Conservation (phyloP, 441 rosid genomes). For the Euphorbia corollata region DNA sequence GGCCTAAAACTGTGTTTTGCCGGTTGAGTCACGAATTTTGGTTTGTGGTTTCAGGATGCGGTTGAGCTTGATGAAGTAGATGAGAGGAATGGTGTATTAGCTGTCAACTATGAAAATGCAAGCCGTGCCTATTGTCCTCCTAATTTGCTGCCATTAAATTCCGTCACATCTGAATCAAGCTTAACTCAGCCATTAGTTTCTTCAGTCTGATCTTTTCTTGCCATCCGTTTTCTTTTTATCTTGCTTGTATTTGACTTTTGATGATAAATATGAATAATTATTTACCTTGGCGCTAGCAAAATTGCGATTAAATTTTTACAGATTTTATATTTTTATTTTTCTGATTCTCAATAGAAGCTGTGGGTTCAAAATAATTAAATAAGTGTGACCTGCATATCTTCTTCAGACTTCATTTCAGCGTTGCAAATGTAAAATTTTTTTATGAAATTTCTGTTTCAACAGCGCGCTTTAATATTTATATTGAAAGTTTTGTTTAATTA, state of each 20-base stretch:
- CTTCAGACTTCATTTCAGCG: too few species aligned
- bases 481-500: too few species aligned
- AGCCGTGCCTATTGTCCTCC: conserved; percentile 45
- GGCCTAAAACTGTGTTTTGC: too few species aligned
- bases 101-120: conserved; percentile 39
- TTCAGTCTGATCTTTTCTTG: conserved; percentile 17
- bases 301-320: too few species aligned
- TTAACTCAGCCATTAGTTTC: conserved; percentile 38
- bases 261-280: background rate
- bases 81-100: conserved; percentile 38
- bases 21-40: background rate
- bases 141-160: conserved; percentile 35
- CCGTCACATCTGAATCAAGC: conserved; percentile 28
- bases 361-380: too few species aligned
- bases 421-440: too few species aligned
- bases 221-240: background rate
- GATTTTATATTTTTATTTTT: too few species aligned
- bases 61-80: conserved; percentile 65
- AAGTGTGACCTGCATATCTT: too few species aligned
- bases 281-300: too few species aligned
- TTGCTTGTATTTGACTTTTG: background rate
- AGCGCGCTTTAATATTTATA: too few species aligned
- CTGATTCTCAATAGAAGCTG: too few species aligned
- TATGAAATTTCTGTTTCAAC: too few species aligned
- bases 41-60: conserved; percentile 41